phyloP scores from a whole-genome alignment of 345 rosid species.

The Jatropha curcas region DNA sequence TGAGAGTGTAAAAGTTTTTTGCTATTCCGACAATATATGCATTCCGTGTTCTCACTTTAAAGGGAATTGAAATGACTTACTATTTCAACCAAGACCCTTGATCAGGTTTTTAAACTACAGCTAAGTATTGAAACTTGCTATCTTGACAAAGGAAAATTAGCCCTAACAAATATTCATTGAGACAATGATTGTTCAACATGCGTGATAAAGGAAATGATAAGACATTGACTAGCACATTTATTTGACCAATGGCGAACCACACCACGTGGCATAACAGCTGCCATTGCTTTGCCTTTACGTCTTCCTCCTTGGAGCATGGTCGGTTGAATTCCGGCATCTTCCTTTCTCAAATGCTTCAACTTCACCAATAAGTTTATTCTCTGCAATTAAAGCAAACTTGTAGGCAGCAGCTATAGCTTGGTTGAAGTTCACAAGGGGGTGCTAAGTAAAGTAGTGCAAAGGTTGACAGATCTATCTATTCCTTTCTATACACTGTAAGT shows the following conservation, averaged over 20 bases:
- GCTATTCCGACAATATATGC: no score
- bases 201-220: slow-evolving; percentile 35
- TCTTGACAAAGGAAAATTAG: slow-evolving; percentile 8
- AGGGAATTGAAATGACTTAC: no score
- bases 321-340: slow-evolving; percentile 57
- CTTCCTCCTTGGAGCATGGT: slow-evolving; percentile 44
- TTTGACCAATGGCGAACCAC: slow-evolving; percentile 24
- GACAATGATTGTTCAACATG: slow-evolving; percentile 38
- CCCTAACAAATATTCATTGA: slow-evolving; percentile 12
- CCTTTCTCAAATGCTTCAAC: slow-evolving; percentile 27
- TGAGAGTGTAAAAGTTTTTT: no score
- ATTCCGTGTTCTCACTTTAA: no score
- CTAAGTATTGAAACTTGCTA: no score
- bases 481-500: slow-evolving; percentile 12
- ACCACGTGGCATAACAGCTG: slow-evolving; percentile 40
- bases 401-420: not conserved
- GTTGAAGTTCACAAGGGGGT: not conserved
- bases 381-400: slow-evolving; percentile 3
- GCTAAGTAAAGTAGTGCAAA: slow-evolving; percentile 5
- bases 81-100: no score
- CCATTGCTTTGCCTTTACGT: slow-evolving; percentile 52
- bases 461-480: not conserved
- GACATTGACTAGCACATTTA: slow-evolving; percentile 33
- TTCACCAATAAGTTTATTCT: slow-evolving; percentile 26
- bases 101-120: no score